phyloP scores from a whole-genome alignment of 768 basidiomycete genomes.

The Mycena pura region DNA sequence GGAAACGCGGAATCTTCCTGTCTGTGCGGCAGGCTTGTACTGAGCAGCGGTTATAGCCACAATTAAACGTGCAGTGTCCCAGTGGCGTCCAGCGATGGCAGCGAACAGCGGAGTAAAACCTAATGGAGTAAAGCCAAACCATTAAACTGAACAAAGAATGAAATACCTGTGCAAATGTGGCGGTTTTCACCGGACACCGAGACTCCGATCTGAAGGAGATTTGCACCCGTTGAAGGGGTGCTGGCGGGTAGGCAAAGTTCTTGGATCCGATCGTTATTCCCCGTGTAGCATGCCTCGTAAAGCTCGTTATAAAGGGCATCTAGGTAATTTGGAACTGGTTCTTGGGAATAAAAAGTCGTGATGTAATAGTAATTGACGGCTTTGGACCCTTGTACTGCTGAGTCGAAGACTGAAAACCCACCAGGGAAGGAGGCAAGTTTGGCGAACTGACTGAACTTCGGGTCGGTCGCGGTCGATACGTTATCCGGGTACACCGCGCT shows the following conservation, averaged over 20 bases:
- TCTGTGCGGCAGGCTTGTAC: slow-evolving; percentile 47
- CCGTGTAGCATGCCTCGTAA: slow-evolving; percentile 60
- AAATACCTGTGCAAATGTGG: slow-evolving; percentile 32
- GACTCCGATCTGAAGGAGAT: slow-evolving; percentile 54
- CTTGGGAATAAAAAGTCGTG: slow-evolving; percentile 27
- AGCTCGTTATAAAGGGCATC: slow-evolving; percentile 56
- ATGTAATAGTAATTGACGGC: slow-evolving; percentile 33
- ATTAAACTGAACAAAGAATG: neutral
- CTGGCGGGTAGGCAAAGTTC: slow-evolving; percentile 58
- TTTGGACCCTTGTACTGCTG: neutral
- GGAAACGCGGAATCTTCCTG: slow-evolving; percentile 41
- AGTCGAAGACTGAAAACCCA: neutral
- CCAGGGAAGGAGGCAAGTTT: neutral
- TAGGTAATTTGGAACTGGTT: slow-evolving; percentile 40
- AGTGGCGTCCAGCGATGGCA: slow-evolving; percentile 55
- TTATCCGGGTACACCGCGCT: slow-evolving; percentile 43
- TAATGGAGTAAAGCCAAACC: slow-evolving; percentile 22
- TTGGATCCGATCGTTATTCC: slow-evolving; percentile 58
- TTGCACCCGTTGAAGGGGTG: slow-evolving; percentile 28
- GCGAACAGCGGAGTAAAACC: slow-evolving; percentile 58
- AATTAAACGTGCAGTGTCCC: slow-evolving; percentile 66
- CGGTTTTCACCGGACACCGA: slow-evolving; percentile 28
- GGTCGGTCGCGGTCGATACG: slow-evolving; percentile 23
- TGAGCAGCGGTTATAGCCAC: slow-evolving; percentile 63
- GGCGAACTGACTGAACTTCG: slow-evolving; percentile 13